phyloP scores from a whole-genome alignment of 768 basidiomycete species.

The Leucocoprinus leucothites region DNA sequence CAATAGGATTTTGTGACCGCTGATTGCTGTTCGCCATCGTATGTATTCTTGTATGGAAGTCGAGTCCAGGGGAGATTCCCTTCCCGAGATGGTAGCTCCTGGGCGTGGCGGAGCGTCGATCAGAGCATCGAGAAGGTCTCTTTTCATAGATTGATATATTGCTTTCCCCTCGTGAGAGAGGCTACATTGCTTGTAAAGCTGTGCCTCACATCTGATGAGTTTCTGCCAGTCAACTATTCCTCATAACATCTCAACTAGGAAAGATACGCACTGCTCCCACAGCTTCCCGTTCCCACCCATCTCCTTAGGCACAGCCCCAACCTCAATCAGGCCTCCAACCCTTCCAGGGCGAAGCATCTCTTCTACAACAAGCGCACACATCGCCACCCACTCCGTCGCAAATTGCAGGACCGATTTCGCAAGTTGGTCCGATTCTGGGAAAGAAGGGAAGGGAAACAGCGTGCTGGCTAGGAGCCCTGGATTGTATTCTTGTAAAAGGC shows the following conservation, averaged over 20 bases:
- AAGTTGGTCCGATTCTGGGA: neutral
- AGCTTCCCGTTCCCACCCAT: neutral
- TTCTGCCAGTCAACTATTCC: too few species aligned
- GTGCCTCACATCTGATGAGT: neutral
- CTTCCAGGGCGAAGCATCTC: constrained; percentile 1
- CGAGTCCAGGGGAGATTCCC: neutral
- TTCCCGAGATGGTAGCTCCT: neutral
- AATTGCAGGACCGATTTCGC: neutral
- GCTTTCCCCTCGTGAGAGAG: neutral
- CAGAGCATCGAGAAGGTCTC: neutral
- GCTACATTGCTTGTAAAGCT: too few species aligned
- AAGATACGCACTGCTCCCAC: neutral
- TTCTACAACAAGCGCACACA: constrained; percentile 5
- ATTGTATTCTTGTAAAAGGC: constrained; percentile 6
- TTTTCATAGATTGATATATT: neutral
- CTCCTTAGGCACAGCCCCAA: neutral
- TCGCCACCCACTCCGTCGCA: constrained; percentile 1
- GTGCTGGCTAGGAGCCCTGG: constrained; percentile 5
- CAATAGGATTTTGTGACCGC: neutral
- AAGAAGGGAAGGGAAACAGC: constrained; percentile 1
- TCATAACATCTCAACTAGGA: neutral
- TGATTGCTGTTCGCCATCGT: constrained; percentile 1
- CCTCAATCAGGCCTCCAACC: neutral
- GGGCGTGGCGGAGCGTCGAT: neutral
- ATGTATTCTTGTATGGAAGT: neutral